These are phyloP conservation scores for Bromus sterilis DNA, from an alignment of 176 grass and related monocot genomes.

Conservation along the genomic window DNA sequence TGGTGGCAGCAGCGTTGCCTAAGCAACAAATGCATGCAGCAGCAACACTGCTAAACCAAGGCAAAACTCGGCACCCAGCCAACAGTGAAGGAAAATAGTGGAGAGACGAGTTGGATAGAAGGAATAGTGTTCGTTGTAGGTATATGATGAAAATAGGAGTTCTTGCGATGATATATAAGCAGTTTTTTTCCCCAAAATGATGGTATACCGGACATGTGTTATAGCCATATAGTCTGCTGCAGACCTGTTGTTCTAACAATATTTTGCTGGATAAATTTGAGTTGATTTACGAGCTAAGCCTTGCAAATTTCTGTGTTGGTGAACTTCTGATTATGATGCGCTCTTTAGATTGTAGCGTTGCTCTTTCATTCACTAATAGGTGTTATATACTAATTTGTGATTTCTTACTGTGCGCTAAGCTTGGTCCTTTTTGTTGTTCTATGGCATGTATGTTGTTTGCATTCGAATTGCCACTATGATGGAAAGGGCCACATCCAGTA, in stretches of 20 bases:
- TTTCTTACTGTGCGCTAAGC: background rate
- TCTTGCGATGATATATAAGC: background rate
- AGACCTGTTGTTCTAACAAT: background rate
- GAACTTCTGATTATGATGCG: background rate
- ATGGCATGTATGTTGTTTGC: background rate
- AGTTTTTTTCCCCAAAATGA: background rate
- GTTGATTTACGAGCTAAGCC: background rate
- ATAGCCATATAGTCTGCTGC: background rate
- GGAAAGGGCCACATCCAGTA: background rate
- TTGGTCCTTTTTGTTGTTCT: background rate
- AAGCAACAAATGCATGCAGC: background rate
- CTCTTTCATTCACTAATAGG: background rate
- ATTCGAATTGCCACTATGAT: constrained; percentile 1
- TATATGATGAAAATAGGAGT: background rate
- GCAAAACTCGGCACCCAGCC: background rate
- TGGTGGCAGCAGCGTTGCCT: background rate
- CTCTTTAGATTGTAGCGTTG: background rate
- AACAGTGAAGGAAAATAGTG: background rate
- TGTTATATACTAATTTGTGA: background rate
- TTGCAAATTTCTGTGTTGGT: background rate
- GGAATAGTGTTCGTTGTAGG: background rate
- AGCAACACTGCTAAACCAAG: background rate
- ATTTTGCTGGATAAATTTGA: background rate
- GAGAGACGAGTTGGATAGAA: background rate
- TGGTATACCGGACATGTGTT: background rate